A percentile compares a stretch with the other conserved stretches of the same genome.
Conservation (phyloP, 2,329 filamentous ascomycete species). For the Aspergillus tanneri region DNA sequence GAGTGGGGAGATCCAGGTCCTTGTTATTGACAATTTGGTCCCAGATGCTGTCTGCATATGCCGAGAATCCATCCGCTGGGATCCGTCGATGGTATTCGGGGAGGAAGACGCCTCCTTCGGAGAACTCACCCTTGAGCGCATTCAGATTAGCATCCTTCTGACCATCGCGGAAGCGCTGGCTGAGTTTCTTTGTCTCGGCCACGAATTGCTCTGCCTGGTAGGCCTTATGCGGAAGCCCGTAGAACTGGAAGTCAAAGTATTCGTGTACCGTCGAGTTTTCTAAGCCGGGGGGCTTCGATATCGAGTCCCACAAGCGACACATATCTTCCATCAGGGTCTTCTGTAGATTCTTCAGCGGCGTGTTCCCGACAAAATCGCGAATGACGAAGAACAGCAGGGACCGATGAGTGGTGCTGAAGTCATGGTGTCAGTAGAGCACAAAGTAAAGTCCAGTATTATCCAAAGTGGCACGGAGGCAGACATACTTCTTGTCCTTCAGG, state of each 20-base stretch:
- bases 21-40: slow-evolving; percentile 99
- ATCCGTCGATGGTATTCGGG: slow-evolving; percentile 95
- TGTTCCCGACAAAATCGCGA: slow-evolving; percentile 90
- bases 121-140: slow-evolving; percentile 65
- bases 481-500: slow-evolving; percentile 88
- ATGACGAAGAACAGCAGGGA: slow-evolving; percentile 98
- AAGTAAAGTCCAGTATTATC: background rate
- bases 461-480: background rate
- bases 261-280: slow-evolving; percentile 89
- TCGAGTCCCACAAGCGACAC: slow-evolving; percentile 84
- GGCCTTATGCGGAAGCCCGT: slow-evolving; percentile 93
- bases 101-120: slow-evolving; percentile 79
- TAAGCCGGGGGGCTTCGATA: slow-evolving; percentile 86
- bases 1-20: slow-evolving; percentile 91
- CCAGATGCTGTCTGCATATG: slow-evolving; percentile 93
- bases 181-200: slow-evolving; percentile 74
- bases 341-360: slow-evolving; percentile 84
- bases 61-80: slow-evolving; percentile 92
- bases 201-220: slow-evolving; percentile 90
- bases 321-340: slow-evolving; percentile 89
- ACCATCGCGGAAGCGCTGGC: slow-evolving; percentile 77
- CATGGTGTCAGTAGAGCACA: slow-evolving; percentile 15
- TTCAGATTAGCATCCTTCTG: slow-evolving; percentile 67
- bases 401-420: slow-evolving; percentile 71
- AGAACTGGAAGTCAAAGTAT: slow-evolving; percentile 98